A percentile compares a stretch with the other conserved stretches of the same genome.
phyloP scores from a whole-genome alignment of 495 filamentous ascomycete species.

The Penicillium odoratum region DNA sequence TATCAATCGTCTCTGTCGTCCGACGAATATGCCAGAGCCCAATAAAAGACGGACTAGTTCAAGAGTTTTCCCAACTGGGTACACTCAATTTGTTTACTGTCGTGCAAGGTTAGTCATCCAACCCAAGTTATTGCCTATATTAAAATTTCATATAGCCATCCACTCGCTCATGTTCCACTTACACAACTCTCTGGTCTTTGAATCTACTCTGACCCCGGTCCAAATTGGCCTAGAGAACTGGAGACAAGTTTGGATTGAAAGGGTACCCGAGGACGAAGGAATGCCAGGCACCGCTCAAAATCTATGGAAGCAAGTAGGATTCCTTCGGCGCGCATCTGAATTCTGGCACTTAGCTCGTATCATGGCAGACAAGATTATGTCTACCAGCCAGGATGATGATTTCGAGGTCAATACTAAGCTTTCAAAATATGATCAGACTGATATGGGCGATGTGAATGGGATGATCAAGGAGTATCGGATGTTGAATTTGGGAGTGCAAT shows the following conservation, averaged over 20 bases:
- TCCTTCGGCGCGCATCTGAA: constrained; percentile 26
- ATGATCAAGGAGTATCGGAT: constrained; percentile 32
- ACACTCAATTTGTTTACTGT: constrained; percentile 30
- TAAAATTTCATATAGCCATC: constrained; percentile 15
- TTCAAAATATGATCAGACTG: constrained; percentile 28
- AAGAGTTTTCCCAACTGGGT: constrained; percentile 22
- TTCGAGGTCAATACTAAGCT: neutral
- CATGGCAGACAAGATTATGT: constrained; percentile 20
- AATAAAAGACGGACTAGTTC: constrained; percentile 13
- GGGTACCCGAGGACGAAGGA: constrained; percentile 24
- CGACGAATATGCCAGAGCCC: constrained; percentile 23
- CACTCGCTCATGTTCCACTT: constrained; percentile 33
- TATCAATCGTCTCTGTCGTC: constrained; percentile 25
- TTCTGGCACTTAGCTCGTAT: constrained; percentile 35
- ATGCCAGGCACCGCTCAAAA: constrained; percentile 20
- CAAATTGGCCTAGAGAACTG: constrained; percentile 32
- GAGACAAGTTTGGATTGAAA: constrained; percentile 26
- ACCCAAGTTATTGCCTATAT: neutral
- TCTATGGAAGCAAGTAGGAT: constrained; percentile 33
- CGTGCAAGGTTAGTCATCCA: constrained; percentile 20
- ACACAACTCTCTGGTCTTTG: constrained; percentile 31
- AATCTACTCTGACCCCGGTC: constrained; percentile 27
- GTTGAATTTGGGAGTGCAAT: constrained; percentile 22
- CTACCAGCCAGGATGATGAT: constrained; percentile 7
- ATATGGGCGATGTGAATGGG: constrained; percentile 34